Evolutionary conservation across 1,284 basidiomycete species (phyloP).

Genomic region (Vanrija pseudolonga): DNA sequence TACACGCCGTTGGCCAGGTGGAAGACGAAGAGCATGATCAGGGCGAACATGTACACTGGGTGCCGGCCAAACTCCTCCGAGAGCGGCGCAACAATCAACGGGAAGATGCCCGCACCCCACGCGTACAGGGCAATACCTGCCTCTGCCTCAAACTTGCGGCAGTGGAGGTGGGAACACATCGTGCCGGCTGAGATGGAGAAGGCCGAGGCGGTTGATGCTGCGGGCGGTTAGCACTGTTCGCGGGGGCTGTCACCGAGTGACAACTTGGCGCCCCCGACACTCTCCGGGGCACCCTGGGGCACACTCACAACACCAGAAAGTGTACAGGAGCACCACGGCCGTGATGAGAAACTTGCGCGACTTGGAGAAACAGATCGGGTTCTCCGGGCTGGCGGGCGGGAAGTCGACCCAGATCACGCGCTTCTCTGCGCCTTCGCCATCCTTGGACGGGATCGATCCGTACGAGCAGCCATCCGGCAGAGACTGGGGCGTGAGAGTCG

Average conservation of each 20-base stretch:
- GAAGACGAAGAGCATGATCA: slow-evolving; percentile 58
- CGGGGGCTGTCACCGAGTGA: slow-evolving; percentile 36
- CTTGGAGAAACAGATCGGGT: slow-evolving; percentile 57
- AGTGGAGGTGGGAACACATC: slow-evolving; percentile 63
- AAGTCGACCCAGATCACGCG: slow-evolving; percentile 57
- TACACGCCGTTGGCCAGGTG: slow-evolving; percentile 61
- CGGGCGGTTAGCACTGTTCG: not conserved
- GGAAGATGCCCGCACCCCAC: slow-evolving; percentile 52
- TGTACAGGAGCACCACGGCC: not conserved
- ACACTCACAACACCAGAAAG: not conserved
- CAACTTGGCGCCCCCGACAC: too few species aligned
- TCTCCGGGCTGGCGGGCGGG: slow-evolving; percentile 53
- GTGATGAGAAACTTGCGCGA: slow-evolving; percentile 56
- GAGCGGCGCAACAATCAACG: slow-evolving; percentile 66
- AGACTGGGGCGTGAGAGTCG: slow-evolving; percentile 4
- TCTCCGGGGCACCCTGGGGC: slow-evolving; percentile 54
- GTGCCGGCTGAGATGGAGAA: slow-evolving; percentile 59
- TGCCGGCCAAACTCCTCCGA: slow-evolving; percentile 72
- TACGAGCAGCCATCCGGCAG: slow-evolving; percentile 11
- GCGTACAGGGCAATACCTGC: slow-evolving; percentile 60
- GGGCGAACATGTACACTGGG: slow-evolving; percentile 62
- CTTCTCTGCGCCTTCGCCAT: not conserved
- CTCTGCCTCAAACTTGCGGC: slow-evolving; percentile 59
- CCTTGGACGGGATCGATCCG: slow-evolving; percentile 5
- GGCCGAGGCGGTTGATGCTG: slow-evolving; percentile 56